Percentiles rank a stretch among this genome's conserved stretches.
phyloP scores from a whole-genome alignment of 2,329 filamentous ascomycete species.

The Colletotrichum eremochloae region DNA sequence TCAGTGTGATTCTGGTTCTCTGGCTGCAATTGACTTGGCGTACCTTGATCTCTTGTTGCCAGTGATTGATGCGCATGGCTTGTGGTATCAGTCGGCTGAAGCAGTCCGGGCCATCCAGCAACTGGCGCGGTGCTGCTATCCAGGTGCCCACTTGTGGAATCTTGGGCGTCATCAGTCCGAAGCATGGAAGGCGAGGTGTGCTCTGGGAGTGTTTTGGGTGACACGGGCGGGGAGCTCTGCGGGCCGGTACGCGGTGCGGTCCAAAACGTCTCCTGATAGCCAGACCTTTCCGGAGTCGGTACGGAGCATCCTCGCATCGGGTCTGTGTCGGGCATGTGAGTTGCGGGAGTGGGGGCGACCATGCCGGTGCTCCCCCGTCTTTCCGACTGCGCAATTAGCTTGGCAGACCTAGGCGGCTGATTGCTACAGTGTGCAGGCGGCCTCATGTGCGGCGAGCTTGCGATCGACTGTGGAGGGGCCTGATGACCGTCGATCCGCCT shows the following conservation, averaged over 20 bases:
- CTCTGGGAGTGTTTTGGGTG: slow-evolving; percentile 50
- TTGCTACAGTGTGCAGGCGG: neutral
- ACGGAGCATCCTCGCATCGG: slow-evolving; percentile 51
- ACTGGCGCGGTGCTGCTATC: neutral
- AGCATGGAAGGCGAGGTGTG: slow-evolving; percentile 21
- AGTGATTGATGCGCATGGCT: slow-evolving; percentile 17
- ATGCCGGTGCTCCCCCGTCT: slow-evolving; percentile 51
- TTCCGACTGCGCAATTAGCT: slow-evolving; percentile 31
- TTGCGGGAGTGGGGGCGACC: slow-evolving; percentile 46
- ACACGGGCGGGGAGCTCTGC: slow-evolving; percentile 51
- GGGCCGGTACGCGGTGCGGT: slow-evolving; percentile 42
- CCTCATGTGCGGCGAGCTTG: slow-evolving; percentile 5
- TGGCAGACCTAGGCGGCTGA: slow-evolving; percentile 15
- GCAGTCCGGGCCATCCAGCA: slow-evolving; percentile 1
- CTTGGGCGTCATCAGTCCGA: slow-evolving; percentile 2
- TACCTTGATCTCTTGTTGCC: slow-evolving; percentile 32
- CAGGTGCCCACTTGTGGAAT: neutral
- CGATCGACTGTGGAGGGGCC: slow-evolving; percentile 21
- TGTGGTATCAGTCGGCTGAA: neutral
- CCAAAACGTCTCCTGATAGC: slow-evolving; percentile 45
- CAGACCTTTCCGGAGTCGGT: slow-evolving; percentile 52
- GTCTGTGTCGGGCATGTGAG: slow-evolving; percentile 47
- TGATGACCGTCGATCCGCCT: slow-evolving; percentile 37
- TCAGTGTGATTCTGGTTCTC: slow-evolving; percentile 32
- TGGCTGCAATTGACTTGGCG: slow-evolving; percentile 18